A percentile compares a stretch with the other conserved stretches of the same genome.
phyloP scores from a whole-genome alignment of 2,329 filamentous ascomycete species.

The Cryphonectria japonica region DNA sequence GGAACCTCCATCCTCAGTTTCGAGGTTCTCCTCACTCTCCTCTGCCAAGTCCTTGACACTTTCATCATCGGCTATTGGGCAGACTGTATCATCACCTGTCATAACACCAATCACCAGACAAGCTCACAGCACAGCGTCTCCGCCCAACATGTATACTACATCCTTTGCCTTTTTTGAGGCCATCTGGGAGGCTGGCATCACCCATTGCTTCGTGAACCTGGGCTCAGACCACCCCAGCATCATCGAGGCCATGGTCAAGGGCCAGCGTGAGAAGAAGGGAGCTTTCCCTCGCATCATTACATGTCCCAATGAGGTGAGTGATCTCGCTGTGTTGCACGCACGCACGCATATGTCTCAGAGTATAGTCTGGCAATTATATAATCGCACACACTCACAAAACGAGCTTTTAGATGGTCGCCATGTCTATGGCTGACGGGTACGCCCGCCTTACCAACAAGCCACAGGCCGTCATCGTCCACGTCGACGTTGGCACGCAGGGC shows the following conservation, averaged over 20 bases:
- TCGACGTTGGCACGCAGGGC: slow-evolving; percentile 76
- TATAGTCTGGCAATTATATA: neutral
- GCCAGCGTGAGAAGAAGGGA: slow-evolving; percentile 64
- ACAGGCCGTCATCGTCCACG: slow-evolving; percentile 73
- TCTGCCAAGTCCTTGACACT: neutral
- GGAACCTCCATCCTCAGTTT: neutral
- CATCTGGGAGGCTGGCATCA: slow-evolving; percentile 70
- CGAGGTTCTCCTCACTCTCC: slow-evolving; percentile 6
- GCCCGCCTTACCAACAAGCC: slow-evolving; percentile 68
- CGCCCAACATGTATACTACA: slow-evolving; percentile 65
- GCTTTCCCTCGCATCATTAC: slow-evolving; percentile 71
- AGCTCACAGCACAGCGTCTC: slow-evolving; percentile 17
- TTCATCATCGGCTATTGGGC: neutral
- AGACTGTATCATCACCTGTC: neutral
- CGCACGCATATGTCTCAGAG: too few species aligned
- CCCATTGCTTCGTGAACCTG: slow-evolving; percentile 63
- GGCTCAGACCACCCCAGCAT: slow-evolving; percentile 70
- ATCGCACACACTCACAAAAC: slow-evolving; percentile 1
- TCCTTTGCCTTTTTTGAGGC: slow-evolving; percentile 85
- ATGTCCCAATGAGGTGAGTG: slow-evolving; percentile 69
- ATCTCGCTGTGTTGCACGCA: too few species aligned
- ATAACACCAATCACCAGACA: neutral
- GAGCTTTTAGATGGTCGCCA: slow-evolving; percentile 66
- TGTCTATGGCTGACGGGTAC: slow-evolving; percentile 77
- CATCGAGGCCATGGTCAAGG: slow-evolving; percentile 76